Conservation (phyloP, 2,329 filamentous ascomycete genomes). For the Cordyceps pruinosa region DNA sequence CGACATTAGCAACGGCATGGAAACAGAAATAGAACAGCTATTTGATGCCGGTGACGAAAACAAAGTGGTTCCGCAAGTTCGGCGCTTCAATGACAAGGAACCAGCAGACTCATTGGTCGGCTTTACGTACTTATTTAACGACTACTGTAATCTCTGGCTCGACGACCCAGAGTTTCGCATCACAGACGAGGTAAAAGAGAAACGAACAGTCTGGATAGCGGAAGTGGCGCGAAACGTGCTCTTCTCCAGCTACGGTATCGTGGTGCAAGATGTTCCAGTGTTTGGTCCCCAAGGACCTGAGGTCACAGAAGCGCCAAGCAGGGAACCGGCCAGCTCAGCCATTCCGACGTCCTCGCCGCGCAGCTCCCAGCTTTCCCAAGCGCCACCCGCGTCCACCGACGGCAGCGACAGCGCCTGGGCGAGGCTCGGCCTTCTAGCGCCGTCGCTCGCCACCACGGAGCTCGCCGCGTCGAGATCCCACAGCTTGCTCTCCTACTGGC, state of each 20-base stretch:
- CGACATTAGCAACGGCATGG: constrained; percentile 18
- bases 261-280: constrained; percentile 28
- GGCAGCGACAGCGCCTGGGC: constrained; percentile 24
- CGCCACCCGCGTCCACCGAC: background rate
- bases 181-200: constrained; percentile 19
- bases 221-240: constrained; percentile 29
- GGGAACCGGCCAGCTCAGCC: constrained; percentile 12
- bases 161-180: constrained; percentile 20
- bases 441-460: constrained; percentile 22
- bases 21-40: constrained; percentile 24
- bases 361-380: background rate
- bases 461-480: constrained; percentile 23
- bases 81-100: constrained; percentile 20
- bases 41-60: constrained; percentile 22
- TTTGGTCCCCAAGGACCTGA: constrained; percentile 19
- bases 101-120: constrained; percentile 19
- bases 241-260: constrained; percentile 28
- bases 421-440: constrained; percentile 29
- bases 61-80: constrained; percentile 25
- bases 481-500: constrained; percentile 32
- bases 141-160: constrained; percentile 28
- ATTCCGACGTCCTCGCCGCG: constrained; percentile 9
- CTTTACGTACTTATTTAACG: constrained; percentile 22
- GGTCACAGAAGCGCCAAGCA: background rate
- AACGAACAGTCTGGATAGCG: constrained; percentile 23